These are phyloP conservation scores for Elongisporangium undulatum DNA, from an alignment of 352 stramenopile genomes.

Conservation along the genomic window DNA sequence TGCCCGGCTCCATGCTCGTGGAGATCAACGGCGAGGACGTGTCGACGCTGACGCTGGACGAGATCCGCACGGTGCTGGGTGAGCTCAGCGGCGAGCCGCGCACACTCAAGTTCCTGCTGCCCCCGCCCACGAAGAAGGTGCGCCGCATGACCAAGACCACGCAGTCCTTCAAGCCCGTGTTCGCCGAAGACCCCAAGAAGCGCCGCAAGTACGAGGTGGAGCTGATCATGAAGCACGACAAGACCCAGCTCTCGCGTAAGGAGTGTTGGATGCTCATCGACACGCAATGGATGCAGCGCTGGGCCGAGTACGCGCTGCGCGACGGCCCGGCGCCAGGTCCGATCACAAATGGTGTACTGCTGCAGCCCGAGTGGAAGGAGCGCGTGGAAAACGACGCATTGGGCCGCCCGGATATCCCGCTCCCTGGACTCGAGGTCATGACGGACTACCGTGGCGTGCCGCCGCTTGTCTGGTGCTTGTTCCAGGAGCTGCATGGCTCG, in stretches of 20 bases:
- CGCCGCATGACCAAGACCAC: neutral
- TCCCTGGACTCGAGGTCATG: conserved; percentile 29
- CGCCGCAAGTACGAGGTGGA: conserved; percentile 55
- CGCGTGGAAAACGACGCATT: conserved; percentile 14
- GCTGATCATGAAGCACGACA: conserved; percentile 53
- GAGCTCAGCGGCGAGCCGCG: conserved; percentile 23
- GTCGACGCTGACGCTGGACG: conserved; percentile 25
- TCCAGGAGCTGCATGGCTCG: conserved; percentile 55
- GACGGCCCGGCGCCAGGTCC: conserved; percentile 40
- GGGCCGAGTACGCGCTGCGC: conserved; percentile 47
- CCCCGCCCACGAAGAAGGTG: conserved; percentile 9
- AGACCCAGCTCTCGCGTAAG: conserved; percentile 43
- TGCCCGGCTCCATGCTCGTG: conserved; percentile 40
- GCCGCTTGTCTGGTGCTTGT: conserved; percentile 70
- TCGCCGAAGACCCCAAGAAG: conserved; percentile 42
- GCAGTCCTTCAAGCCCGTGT: conserved; percentile 17
- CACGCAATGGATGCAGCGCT: conserved; percentile 59
- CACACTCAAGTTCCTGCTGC: conserved; percentile 41
- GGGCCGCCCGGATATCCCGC: conserved; percentile 36
- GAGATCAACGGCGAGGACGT: conserved; percentile 65
- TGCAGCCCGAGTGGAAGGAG: conserved; percentile 45
- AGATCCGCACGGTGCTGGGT: conserved; percentile 38
- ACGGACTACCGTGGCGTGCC: conserved; percentile 70
- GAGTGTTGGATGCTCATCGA: conserved; percentile 74
- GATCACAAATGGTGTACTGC: conserved; percentile 48